Evolutionary conservation across 306 rosid genomes (phyloP).

Genomic region (Leucaena leucocephala): DNA sequence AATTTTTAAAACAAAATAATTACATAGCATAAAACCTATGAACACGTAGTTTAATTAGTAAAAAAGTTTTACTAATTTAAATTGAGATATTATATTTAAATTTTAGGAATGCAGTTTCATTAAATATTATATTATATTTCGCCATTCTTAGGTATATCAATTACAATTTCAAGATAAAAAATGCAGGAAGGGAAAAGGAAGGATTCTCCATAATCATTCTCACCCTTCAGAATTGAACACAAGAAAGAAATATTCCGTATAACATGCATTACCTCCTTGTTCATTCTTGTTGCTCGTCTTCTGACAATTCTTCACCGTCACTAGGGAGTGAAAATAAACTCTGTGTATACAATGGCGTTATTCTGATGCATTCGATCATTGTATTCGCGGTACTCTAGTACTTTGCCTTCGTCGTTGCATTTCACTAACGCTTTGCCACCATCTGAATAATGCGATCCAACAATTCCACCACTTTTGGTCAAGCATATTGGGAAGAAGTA

Average conservation of each 20-base stretch:
- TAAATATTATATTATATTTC: too few species aligned
- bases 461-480: slow-evolving; percentile 25
- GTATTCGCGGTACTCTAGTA: background rate
- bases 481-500: slow-evolving; percentile 9
- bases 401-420: slow-evolving; percentile 2
- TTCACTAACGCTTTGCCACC: background rate
- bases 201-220: background rate
- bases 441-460: background rate
- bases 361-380: accelerated
- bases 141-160: too few species aligned
- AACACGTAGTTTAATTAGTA: too few species aligned
- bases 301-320: background rate
- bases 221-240: background rate
- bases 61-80: too few species aligned
- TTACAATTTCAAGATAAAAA: too few species aligned
- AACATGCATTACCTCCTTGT: too few species aligned
- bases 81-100: too few species aligned
- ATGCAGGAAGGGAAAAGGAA: too few species aligned
- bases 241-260: background rate
- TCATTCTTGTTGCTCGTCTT: background rate
- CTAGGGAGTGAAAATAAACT: slow-evolving; percentile 33
- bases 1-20: too few species aligned
- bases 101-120: too few species aligned
- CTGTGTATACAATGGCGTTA: background rate
- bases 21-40: too few species aligned